phyloP scores from a whole-genome alignment of 108 stramenopile genomes.

The Skeletonema costatum region DNA sequence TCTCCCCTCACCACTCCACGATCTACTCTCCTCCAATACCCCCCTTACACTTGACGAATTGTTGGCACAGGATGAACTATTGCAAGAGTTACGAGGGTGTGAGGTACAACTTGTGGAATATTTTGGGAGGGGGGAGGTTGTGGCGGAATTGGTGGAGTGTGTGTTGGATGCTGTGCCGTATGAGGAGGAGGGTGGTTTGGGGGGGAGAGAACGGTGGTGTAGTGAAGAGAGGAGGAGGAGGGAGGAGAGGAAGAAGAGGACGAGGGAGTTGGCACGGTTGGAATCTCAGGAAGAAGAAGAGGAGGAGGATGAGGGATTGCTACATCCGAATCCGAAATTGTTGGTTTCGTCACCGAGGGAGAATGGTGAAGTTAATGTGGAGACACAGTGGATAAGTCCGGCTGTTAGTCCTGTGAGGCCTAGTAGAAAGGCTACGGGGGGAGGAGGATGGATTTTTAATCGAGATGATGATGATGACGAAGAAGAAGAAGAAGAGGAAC shows the following conservation, averaged over 20 bases:
- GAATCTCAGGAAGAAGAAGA: neutral
- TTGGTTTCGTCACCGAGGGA: constrained; percentile 2
- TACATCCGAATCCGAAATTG: neutral
- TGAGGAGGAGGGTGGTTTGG: constrained; percentile 1
- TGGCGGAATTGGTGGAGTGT: constrained; percentile 80
- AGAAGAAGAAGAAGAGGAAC: neutral
- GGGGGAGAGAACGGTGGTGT: constrained; percentile 11
- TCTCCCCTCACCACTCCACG: constrained; percentile 79
- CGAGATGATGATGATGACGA: neutral
- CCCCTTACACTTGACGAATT: constrained; percentile 83
- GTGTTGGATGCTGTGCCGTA: constrained; percentile 36
- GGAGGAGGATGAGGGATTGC: constrained; percentile 1
- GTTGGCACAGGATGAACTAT: constrained; percentile 91
- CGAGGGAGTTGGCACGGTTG: neutral
- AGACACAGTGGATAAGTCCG: neutral
- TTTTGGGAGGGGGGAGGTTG: constrained; percentile 72
- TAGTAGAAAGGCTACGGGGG: neutral
- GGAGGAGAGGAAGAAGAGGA: neutral
- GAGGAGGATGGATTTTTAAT: constrained; percentile 11
- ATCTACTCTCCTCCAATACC: constrained; percentile 78
- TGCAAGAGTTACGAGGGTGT: constrained; percentile 91
- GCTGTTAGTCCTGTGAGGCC: neutral
- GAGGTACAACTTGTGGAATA: constrained; percentile 87
- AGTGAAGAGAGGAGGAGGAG: neutral
- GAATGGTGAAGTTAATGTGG: neutral